Base-by-base conservation (phyloP, 768 basidiomycete genomes). In the Naganishia kalamii region DNA sequence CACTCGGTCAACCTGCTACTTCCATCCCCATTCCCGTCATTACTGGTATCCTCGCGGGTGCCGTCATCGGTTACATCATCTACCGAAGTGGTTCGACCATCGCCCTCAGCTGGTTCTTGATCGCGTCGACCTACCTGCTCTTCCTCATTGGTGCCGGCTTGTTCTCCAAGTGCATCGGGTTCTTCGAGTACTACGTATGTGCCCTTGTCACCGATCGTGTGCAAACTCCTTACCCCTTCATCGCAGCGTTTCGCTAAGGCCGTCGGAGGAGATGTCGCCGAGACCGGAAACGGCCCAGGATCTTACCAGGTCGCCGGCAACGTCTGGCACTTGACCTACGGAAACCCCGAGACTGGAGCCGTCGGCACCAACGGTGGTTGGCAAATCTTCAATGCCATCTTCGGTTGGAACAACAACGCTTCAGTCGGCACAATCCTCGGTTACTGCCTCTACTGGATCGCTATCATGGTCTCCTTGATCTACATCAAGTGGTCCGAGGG, bases 81-180 rank as follows among this genome's bases (percentile, higher is more conserved):
- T 75, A 76, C 67, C 67, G 71, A n/a, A 74, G 73, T n/a, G 74
- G 75, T 46, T 78, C 75, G 27, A 72, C 73, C 30, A 65, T 70
- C 85, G 88, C 90, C 0, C 81, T 97, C 35, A 86, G 84, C 35
- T 80, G 92, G 69, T 98, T 98, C 86, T 83, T 99, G 61, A 80
- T 97, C 71, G 81, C 85, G 59, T 98, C 96, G 82, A 94, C 94
- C 59, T 90, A 90, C 81, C 79, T 98, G 69, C 81, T 98, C 50
- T 83, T 97, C 69, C 85, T 98, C 71, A 90, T 99, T 77, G 94
- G 94, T 29, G 87, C 94, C 0, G 94, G 94, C 17, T 84, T 99
- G 29, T 92, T 94, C 29, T 88, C 87, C 70, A 88, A 85, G 78
- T 82, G 87, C 3, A 81, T 90, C 23, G 85, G 86, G 70, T 79